These are phyloP conservation scores for Rhizomucor pusillus DNA, from an alignment of 371 early-diverging fungal species.

Conservation along the genomic window DNA sequence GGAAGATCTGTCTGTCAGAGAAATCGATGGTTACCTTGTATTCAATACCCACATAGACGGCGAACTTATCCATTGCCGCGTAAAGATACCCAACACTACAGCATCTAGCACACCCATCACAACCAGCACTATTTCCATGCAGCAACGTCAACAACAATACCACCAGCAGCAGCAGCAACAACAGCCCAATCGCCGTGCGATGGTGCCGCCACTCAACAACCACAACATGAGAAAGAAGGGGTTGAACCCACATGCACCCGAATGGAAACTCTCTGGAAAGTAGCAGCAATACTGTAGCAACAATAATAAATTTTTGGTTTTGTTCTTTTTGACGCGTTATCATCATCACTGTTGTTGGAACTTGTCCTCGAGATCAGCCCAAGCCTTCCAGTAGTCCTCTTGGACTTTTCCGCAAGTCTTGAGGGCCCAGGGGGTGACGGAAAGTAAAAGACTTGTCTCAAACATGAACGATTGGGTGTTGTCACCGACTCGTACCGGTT, in stretches of 20 bases:
- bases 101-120: constrained; percentile 9
- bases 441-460: constrained; percentile 82
- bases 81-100: constrained; percentile 29
- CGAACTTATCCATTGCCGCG: constrained; percentile 30
- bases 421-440: constrained; percentile 84
- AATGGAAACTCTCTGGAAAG: constrained; percentile 15
- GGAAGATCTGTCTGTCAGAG: constrained; percentile 16
- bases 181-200: constrained; percentile 13
- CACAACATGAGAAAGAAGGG: constrained; percentile 20
- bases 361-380: constrained; percentile 61
- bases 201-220: constrained; percentile 14
- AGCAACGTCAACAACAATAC: no score
- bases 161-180: constrained; percentile 2
- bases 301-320: not conserved
- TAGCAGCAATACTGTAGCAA: not conserved
- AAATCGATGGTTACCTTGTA: constrained; percentile 34
- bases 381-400: constrained; percentile 76
- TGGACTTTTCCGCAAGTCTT: constrained; percentile 70
- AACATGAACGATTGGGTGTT: constrained; percentile 95
- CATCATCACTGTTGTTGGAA: constrained; percentile 20
- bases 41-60: constrained; percentile 34
- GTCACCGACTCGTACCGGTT: constrained; percentile 79
- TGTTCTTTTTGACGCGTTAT: not conserved
- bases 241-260: constrained; percentile 39
- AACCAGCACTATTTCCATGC: not conserved